phyloP scores from a whole-genome alignment of 495 filamentous ascomycete genomes.

The Aspergillus baeticus region DNA sequence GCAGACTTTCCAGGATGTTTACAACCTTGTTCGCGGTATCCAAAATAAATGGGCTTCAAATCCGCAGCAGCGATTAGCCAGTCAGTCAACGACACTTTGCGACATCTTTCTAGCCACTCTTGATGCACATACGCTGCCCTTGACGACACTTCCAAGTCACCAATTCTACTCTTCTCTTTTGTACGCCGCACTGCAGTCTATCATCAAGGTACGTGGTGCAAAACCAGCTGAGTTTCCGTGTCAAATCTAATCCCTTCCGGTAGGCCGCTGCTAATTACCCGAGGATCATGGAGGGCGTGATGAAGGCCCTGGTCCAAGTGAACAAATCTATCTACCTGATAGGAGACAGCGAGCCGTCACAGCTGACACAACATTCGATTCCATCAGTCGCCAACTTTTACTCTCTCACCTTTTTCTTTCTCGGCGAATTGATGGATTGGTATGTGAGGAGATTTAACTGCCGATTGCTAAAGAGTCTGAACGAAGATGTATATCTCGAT shows the following conservation, averaged over 20 bases:
- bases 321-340: slow-evolving; percentile 36
- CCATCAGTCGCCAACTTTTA: slow-evolving; percentile 40
- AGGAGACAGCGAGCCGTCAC: slow-evolving; percentile 16
- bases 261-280: slow-evolving; percentile 49
- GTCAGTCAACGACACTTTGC: slow-evolving; percentile 30
- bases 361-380: slow-evolving; percentile 23
- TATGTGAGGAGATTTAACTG: slow-evolving; percentile 41
- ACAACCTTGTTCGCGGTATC: slow-evolving; percentile 28
- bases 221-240: not conserved
- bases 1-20: slow-evolving; percentile 33
- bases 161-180: slow-evolving; percentile 43
- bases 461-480: slow-evolving; percentile 44
- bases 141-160: slow-evolving; percentile 36
- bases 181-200: slow-evolving; percentile 43
- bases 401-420: slow-evolving; percentile 44
- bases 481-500: slow-evolving; percentile 43
- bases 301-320: slow-evolving; percentile 42
- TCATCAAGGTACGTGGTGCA: slow-evolving; percentile 39
- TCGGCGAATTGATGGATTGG: slow-evolving; percentile 50
- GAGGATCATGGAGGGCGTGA: slow-evolving; percentile 41
- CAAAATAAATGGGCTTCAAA: slow-evolving; percentile 33
- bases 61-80: slow-evolving; percentile 30
- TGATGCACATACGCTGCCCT: slow-evolving; percentile 34
- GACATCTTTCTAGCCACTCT: slow-evolving; percentile 38
- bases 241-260: not conserved